Conservation (phyloP, 2,329 filamentous ascomycete species). For the Helotiales sp. region DNA sequence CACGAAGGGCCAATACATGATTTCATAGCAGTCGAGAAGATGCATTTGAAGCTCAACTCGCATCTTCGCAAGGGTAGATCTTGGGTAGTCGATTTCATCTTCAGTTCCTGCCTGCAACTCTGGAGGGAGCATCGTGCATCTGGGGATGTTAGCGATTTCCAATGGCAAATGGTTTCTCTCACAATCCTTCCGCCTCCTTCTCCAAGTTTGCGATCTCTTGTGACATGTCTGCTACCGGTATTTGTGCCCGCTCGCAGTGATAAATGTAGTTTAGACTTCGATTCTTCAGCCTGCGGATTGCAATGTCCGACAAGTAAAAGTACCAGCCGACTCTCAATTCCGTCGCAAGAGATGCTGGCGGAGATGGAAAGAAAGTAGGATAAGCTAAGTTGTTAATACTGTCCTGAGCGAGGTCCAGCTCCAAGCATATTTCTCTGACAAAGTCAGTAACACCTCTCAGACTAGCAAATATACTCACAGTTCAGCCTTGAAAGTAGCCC, state of each 20-base stretch:
- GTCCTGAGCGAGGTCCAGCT: background rate
- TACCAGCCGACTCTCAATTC: background rate
- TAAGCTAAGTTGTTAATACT: background rate
- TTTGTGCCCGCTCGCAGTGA: background rate
- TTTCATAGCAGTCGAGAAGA: slow-evolving; percentile 39
- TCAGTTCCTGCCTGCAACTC: background rate
- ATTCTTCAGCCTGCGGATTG: background rate
- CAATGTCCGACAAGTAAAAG: background rate
- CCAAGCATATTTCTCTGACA: background rate
- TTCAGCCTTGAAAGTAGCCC: background rate
- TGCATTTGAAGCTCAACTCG: slow-evolving; percentile 28
- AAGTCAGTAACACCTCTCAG: background rate
- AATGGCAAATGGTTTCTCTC: background rate
- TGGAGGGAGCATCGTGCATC: background rate
- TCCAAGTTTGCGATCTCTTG: background rate
- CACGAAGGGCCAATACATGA: slow-evolving; percentile 40
- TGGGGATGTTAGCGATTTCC: background rate
- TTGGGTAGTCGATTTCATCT: background rate
- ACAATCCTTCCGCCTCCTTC: background rate
- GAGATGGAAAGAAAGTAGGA: background rate
- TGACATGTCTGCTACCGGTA: background rate
- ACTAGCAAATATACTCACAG: background rate
- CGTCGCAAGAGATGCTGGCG: background rate
- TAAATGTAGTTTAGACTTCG: background rate
- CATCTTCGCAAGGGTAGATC: background rate